Base-by-base conservation (phyloP, 192 early-diverging fungal species). In the Kickxella alabastrina region DNA sequence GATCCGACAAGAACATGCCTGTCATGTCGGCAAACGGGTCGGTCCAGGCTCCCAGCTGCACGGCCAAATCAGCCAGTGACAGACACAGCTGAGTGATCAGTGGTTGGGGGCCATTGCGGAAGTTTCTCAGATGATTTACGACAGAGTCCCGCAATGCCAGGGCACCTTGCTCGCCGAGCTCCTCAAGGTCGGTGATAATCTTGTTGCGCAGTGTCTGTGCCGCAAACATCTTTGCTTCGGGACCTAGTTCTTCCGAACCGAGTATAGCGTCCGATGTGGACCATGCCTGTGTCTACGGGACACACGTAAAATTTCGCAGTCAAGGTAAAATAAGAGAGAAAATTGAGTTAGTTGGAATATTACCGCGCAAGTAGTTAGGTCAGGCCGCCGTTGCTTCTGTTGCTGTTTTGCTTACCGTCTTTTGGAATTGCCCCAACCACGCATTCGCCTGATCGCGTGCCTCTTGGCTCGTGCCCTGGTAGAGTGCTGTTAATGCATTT, bases 201-300 rank as follows among this genome's bases (percentile, higher is more conserved):
- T 97, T 97, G 70, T 90, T 86, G 21, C 92, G 78, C 43, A 97
- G 75, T 12, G 90, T 97, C 67, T 97, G 95, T 7, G 94, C 94
- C 3, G 92, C 89, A 85, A 97, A 97, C 5, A 93, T 58, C 46
- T 83, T 79, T 10, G 74, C 68, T 45, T 91, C 88, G 1, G 59
- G 47, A 3, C 79, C 78, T 21, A 81, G 48, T 6, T 62, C 68
- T 2, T 80, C 73, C 19, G 76, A 54, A 37, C 79, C 81, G 13
- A 97, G 68, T 3, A 97, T 66, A 19, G 78, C 61, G 52, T 92
- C 89, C 4, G 88, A 77, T 1, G 84, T 83, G n/a, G 80, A 70
- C 94, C 94, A 97, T 43, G 94, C 90, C 51, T 85, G 80, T 6
- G 80, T 68, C 88, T 92, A 74, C 9, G 53, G 21, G 35, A 44